phyloP scores from a whole-genome alignment of 192 early-diverging fungal genomes.

The Mortierella antarctica region DNA sequence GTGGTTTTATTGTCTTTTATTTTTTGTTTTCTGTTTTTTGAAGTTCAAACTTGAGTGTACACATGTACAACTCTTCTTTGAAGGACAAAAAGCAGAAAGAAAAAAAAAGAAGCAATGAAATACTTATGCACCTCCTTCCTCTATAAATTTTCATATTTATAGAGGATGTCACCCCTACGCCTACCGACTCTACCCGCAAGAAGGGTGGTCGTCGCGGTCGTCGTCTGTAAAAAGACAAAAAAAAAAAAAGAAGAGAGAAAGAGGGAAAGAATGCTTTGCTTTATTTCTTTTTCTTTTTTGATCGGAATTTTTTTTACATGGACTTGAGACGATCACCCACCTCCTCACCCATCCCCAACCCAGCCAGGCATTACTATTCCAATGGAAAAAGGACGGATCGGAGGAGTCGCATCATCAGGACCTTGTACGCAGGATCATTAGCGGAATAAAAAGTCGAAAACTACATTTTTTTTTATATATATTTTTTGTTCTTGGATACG shows the following conservation, averaged over 20 bases:
- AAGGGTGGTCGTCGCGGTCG: constrained; percentile 99
- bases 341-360: too few species aligned
- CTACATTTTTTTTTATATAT: too few species aligned
- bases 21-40: background rate
- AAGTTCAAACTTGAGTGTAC: constrained; percentile 92
- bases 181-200: constrained; percentile 97
- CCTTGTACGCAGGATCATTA: too few species aligned
- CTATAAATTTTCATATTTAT: constrained; percentile 38
- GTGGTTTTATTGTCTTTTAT: constrained; percentile 56
- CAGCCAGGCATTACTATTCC: too few species aligned
- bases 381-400: too few species aligned
- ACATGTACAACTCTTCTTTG: constrained; percentile 55
- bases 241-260: constrained; percentile 2
- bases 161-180: constrained; percentile 98
- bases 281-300: constrained; percentile 5
- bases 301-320: constrained; percentile 4
- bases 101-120: background rate
- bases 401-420: too few species aligned
- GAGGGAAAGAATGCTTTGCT: background rate
- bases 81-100: background rate
- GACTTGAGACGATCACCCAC: background rate
- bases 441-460: too few species aligned
- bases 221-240: constrained; percentile 80
- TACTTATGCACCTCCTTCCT: constrained; percentile 45
- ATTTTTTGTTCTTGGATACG: too few species aligned